Evolutionary conservation across 2,329 filamentous ascomycete species (phyloP), one percentile per base, ranked within the genome.

Genomic region (Westerdykella ornata): DNA sequence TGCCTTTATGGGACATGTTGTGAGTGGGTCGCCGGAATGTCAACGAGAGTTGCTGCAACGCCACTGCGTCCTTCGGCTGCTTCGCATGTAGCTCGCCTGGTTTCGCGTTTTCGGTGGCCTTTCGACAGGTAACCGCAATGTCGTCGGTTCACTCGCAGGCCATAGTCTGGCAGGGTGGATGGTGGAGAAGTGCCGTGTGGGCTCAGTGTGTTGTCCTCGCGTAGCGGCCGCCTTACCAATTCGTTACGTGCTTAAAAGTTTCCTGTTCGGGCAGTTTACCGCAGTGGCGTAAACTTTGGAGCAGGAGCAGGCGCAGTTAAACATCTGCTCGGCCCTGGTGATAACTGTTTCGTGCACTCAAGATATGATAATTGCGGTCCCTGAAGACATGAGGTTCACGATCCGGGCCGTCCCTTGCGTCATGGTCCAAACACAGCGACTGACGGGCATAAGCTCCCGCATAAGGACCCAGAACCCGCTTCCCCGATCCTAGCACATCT

Each of bases 1-100:
- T 37, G 39, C 22, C 22, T 7, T 26, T 26, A 26, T 26, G 22
- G 22, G 22, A 26, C 8, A 26, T 11, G 30, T 15, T 33, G 34
- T 37, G 22, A 33, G 38, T 34, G 38, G 30, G 22, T 37, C 55
- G 49, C 46, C 54, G 38, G 46, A 51, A 54, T 51, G 50, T 49
- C 44, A 43, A 37, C 43, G 49, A 44, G 42, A 47, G 52, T 51
- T 51, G 48, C 49, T 32, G 39, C 35, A 37, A 43, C 49, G 51
- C 51, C 49, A 48, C 51, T 41, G 55, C 29, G 15, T 32, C 36
- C 22, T 26, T 26, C 22, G 15, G 19, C 32, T 22, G 16, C 38
- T 59, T 56, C 56, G 52, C 53, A 51, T 51, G 48, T 59, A 47
- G n/a, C 46, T 39, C 45, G 41, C 33, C 38, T 42, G 12, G 34